Base-by-base conservation (phyloP, 345 rosid species). In the Eucalyptus decipiens region DNA sequence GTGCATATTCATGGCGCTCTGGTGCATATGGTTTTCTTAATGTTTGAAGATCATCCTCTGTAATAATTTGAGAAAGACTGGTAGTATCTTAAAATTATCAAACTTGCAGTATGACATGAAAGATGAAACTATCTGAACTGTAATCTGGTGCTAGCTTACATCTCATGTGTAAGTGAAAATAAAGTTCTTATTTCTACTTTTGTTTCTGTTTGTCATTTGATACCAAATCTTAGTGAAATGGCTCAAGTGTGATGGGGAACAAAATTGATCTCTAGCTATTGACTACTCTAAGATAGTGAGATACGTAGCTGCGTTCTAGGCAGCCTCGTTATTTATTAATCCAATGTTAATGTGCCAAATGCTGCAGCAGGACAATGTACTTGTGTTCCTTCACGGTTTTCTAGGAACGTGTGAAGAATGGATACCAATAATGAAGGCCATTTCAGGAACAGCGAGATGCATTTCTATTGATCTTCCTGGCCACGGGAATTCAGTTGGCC, bases 341-440 rank as follows among this genome's bases (percentile, higher is more conserved):
- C 49, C 50, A 37, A 16, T 19, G 40, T 62, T 43, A 34, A 69
- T 45, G 50, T 23, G 52, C 76, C 52, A 18, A 52, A 60, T 80
- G 37, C 80, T 52, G 51, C 28, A 92, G 88, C 95, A 97, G 98
- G 95, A 92, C 54, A 91, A 90, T 91, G 91, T 95, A 69, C 89
- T 92, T 87, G 28, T 97, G 62, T 96, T 97, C 91, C 97, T 97
- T 60, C 99, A 97, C 89, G 99, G 99, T 67, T 96, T 97, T 92
- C 97, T 97, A 42, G 99, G 99, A 92, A 95, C 95, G 76, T 95
- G 96, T 88, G 96, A 95, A 91, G 99, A 97, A 86, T 97, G 99
- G 99, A 92, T 95, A 86, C 94, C 97, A 62, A 92, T 97, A 91
- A 97, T 96, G 98, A 95, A 94, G 89, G 94, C 95, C 67, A 54